Percentiles rank a stretch among this genome's conserved stretches.
phyloP scores from a whole-genome alignment of 495 filamentous ascomycete species.

The Penicillium canariense region DNA sequence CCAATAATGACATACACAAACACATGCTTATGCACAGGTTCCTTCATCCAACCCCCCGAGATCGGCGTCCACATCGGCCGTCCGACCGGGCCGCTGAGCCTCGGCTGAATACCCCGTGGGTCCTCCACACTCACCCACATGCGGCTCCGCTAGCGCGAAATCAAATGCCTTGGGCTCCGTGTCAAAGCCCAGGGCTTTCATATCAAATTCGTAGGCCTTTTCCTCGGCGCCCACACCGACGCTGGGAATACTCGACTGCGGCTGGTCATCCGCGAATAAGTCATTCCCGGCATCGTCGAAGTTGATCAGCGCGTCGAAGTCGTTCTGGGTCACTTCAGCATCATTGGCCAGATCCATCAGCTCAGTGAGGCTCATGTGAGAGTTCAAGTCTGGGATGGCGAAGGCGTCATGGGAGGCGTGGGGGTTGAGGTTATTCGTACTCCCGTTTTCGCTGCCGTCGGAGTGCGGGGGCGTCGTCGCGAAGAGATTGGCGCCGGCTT shows the following conservation, averaged over 20 bases:
- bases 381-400: slow-evolving; percentile 33
- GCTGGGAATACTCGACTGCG: slow-evolving; percentile 1
- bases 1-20: slow-evolving; percentile 3
- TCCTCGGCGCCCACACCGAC: slow-evolving; percentile 10
- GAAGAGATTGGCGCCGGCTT: slow-evolving; percentile 26
- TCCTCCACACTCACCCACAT: neutral
- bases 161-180: slow-evolving; percentile 30
- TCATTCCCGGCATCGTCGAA: slow-evolving; percentile 46
- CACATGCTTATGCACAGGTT: slow-evolving; percentile 10
- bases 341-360: slow-evolving; percentile 49
- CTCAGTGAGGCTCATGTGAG: slow-evolving; percentile 44
- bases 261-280: slow-evolving; percentile 29
- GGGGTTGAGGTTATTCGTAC: slow-evolving; percentile 43
- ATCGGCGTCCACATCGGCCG: slow-evolving; percentile 31
- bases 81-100: slow-evolving; percentile 19
- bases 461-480: slow-evolving; percentile 46
- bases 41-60: slow-evolving; percentile 27
- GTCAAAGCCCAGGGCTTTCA: slow-evolving; percentile 33
- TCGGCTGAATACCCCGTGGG: slow-evolving; percentile 11
- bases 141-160: slow-evolving; percentile 24
- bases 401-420: slow-evolving; percentile 31
- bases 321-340: slow-evolving; percentile 50
- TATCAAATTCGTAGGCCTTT: slow-evolving; percentile 26
- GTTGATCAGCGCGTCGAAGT: slow-evolving; percentile 50
- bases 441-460: slow-evolving; percentile 46